Conservation (phyloP, 176 grass and related monocot species). For the Stipa capillata region DNA sequence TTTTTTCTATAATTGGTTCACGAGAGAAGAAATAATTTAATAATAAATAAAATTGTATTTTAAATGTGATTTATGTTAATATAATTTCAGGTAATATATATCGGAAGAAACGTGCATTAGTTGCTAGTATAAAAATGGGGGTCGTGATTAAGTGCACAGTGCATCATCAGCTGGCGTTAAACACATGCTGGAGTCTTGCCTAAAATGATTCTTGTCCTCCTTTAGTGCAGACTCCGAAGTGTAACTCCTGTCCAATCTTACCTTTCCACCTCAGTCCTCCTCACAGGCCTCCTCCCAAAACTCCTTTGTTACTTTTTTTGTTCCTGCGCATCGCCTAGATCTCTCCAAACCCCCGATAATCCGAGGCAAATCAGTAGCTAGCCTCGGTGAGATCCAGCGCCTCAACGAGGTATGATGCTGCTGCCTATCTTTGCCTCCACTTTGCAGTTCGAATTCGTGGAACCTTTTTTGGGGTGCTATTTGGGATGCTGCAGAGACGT, state of each 20-base stretch:
- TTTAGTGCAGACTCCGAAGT: background rate
- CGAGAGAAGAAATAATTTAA: too few species aligned
- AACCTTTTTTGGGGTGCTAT: background rate
- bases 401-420: background rate
- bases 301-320: background rate
- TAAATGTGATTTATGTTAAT: too few species aligned
- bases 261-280: constrained; percentile 22
- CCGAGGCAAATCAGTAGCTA: background rate
- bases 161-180: background rate
- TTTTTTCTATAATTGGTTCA: too few species aligned
- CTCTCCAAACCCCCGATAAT: background rate
- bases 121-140: too few species aligned
- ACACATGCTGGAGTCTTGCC: background rate
- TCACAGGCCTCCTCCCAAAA: too few species aligned
- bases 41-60: too few species aligned
- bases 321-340: constrained; percentile 2
- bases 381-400: background rate
- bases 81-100: too few species aligned
- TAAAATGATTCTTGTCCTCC: background rate
- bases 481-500: background rate
- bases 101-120: too few species aligned
- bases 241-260: background rate
- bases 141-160: too few species aligned
- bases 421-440: background rate
- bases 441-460: background rate